Conservation (phyloP, 208 protist species). For the Naegleria gruberi region DNA sequence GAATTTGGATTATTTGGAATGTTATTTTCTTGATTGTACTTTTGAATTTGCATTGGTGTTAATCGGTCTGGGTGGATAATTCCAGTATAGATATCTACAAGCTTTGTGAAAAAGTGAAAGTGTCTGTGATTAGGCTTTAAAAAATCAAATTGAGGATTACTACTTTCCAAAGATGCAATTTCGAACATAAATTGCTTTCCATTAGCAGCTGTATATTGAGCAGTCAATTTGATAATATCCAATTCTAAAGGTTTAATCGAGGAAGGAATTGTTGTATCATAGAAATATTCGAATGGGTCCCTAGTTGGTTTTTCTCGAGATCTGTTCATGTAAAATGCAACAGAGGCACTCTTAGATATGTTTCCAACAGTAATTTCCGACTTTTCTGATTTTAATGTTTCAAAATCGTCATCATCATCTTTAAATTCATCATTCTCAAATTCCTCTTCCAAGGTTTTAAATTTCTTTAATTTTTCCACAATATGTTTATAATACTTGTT, state of each 20-base stretch:
- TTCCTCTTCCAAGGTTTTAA: background rate
- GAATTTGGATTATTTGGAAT: background rate
- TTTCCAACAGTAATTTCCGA: background rate
- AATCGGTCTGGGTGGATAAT: background rate
- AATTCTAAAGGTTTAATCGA: background rate
- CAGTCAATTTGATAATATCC: constrained; percentile 5
- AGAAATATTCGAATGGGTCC: constrained; percentile 3
- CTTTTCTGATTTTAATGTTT: background rate
- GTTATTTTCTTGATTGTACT: background rate
- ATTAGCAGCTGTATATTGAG: background rate
- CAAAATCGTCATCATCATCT: background rate
- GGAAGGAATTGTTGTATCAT: background rate
- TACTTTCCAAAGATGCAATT: background rate
- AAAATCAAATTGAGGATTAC: constrained; percentile 17
- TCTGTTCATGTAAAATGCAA: background rate
- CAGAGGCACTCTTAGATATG: background rate
- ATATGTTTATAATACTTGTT: background rate
- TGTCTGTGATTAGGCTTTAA: background rate
- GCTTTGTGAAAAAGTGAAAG: background rate
- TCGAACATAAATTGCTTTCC: background rate
- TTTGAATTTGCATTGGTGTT: background rate
- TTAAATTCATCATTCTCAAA: background rate
- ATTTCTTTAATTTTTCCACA: background rate
- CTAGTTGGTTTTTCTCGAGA: background rate
- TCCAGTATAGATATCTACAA: background rate